phyloP scores from a whole-genome alignment of 768 basidiomycete genomes.

The Candolleomyces eurysporus region DNA sequence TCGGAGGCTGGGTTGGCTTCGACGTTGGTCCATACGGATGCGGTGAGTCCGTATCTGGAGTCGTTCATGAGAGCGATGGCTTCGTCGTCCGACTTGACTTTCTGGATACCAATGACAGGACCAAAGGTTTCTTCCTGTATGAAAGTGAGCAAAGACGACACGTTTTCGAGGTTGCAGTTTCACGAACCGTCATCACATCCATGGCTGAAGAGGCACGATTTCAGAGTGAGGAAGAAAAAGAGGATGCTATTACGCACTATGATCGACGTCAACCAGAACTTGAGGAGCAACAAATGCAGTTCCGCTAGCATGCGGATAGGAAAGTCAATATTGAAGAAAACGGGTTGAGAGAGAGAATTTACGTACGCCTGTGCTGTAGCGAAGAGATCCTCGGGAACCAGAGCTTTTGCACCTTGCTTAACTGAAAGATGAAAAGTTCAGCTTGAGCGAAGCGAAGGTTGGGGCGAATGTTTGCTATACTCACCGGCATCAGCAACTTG shows the following conservation, averaged over 20 bases:
- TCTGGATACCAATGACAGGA: slow-evolving; percentile 90
- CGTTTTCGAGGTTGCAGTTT: slow-evolving; percentile 1
- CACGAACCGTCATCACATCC: slow-evolving; percentile 84
- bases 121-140: slow-evolving; percentile 86
- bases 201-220: slow-evolving; percentile 50
- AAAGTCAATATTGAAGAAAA: slow-evolving; percentile 3
- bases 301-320: slow-evolving; percentile 42
- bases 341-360: neutral
- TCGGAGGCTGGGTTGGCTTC: slow-evolving; percentile 60
- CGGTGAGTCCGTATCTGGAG: slow-evolving; percentile 91
- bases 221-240: neutral
- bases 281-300: slow-evolving; percentile 90
- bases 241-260: slow-evolving; percentile 53
- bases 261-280: slow-evolving; percentile 86
- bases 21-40: slow-evolving; percentile 89
- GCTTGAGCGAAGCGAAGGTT: neutral
- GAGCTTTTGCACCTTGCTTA: slow-evolving; percentile 70
- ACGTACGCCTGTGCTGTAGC: slow-evolving; percentile 65
- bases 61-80: slow-evolving; percentile 94
- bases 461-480: slow-evolving; percentile 14
- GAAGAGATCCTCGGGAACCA: slow-evolving; percentile 69
- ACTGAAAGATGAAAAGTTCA: slow-evolving; percentile 40
- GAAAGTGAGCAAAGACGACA: neutral
- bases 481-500: slow-evolving; percentile 84
- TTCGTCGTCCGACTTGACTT: slow-evolving; percentile 84